Conservation (phyloP, 1,284 basidiomycete genomes). For the Cystobasidium slooffiae region DNA sequence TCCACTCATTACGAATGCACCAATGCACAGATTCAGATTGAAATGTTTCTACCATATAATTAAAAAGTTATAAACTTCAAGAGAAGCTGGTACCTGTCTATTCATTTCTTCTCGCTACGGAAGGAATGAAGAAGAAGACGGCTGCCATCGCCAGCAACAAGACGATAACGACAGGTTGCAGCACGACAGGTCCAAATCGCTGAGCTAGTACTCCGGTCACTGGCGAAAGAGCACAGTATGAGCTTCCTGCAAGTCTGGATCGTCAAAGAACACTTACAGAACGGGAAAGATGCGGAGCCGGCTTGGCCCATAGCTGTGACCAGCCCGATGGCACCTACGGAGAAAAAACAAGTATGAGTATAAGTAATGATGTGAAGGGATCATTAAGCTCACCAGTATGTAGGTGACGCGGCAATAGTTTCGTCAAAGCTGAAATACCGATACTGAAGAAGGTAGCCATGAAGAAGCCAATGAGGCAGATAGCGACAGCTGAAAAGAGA, state of each 20-base stretch:
- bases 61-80: no score
- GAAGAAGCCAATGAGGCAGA: constrained; percentile 42
- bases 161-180: constrained; percentile 36
- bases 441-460: constrained; percentile 42
- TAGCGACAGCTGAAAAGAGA: constrained; percentile 31
- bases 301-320: constrained; percentile 40
- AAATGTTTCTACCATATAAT: no score
- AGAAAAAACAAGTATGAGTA: neutral
- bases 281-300: constrained; percentile 33
- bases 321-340: constrained; percentile 37
- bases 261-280: constrained; percentile 1
- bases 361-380: neutral
- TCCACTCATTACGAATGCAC: no score
- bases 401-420: constrained; percentile 42
- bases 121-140: constrained; percentile 42
- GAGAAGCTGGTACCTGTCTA: constrained; percentile 9
- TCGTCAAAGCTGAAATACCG: constrained; percentile 31
- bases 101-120: constrained; percentile 19
- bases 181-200: constrained; percentile 26
- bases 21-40: no score
- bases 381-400: constrained; percentile 34
- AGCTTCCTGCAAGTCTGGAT: neutral
- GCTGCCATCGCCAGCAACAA: constrained; percentile 31
- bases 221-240: neutral
- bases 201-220: constrained; percentile 39